Percentiles rank a stretch among this genome's conserved stretches.
These are phyloP conservation scores for Coleophoma cylindrospora DNA, from an alignment of 2,329 filamentous ascomycete genomes.

Conservation along the genomic window DNA sequence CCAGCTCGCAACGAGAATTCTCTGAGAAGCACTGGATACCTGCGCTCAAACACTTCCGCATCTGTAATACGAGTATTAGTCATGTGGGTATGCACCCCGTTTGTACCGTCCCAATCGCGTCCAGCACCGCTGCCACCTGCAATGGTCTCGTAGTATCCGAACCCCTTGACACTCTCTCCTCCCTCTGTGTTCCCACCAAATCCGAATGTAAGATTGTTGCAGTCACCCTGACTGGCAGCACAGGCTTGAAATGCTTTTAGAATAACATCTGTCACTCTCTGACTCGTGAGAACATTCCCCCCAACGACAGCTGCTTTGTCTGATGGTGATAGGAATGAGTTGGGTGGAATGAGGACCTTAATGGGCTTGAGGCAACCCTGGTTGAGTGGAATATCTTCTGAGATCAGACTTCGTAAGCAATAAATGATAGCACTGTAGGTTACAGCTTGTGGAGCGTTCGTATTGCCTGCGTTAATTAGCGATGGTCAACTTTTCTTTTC, in stretches of 20 bases:
- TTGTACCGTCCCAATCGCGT: slow-evolving; percentile 65
- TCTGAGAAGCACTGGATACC: slow-evolving; percentile 69
- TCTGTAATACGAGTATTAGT: slow-evolving; percentile 84
- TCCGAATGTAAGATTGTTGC: slow-evolving; percentile 82
- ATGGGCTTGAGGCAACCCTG: slow-evolving; percentile 80
- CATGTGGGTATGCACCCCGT: slow-evolving; percentile 63
- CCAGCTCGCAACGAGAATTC: slow-evolving; percentile 62
- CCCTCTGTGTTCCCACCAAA: slow-evolving; percentile 63
- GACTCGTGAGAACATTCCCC: slow-evolving; percentile 75
- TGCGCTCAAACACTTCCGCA: slow-evolving; percentile 70
- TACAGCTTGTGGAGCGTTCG: slow-evolving; percentile 77
- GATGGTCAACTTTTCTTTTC: background rate
- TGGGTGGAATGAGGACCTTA: slow-evolving; percentile 66
- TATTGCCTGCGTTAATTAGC: slow-evolving; percentile 45
- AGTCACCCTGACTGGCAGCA: slow-evolving; percentile 74
- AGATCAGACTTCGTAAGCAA: slow-evolving; percentile 74
- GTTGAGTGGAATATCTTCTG: slow-evolving; percentile 78
- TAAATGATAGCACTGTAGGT: slow-evolving; percentile 85
- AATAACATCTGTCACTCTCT: slow-evolving; percentile 79
- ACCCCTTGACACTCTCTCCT: slow-evolving; percentile 62
- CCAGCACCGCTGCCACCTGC: slow-evolving; percentile 73
- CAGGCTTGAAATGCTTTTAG: slow-evolving; percentile 76
- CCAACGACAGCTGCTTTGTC: slow-evolving; percentile 77
- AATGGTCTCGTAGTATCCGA: slow-evolving; percentile 86
- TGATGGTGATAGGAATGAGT: slow-evolving; percentile 69